phyloP scores from a whole-genome alignment of 2,329 filamentous ascomycete species.

The Botrytis hyacinthi region DNA sequence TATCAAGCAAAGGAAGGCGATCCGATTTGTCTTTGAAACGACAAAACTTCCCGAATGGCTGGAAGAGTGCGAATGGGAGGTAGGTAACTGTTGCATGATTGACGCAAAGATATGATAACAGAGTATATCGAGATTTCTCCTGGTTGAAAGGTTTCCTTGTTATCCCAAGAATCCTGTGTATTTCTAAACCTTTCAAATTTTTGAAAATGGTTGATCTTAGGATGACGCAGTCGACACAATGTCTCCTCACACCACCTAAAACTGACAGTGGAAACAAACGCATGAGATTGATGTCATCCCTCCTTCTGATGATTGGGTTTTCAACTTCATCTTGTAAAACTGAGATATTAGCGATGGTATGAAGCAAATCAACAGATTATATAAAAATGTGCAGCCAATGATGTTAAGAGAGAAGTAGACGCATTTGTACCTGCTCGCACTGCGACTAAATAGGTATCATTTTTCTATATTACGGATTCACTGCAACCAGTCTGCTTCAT shows the following conservation, averaged over 20 bases:
- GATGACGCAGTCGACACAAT: not conserved
- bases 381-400: not conserved
- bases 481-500: slow-evolving; percentile 1
- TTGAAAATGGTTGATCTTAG: too few relatives aligned
- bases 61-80: not conserved
- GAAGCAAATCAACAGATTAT: not conserved
- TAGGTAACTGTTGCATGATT: not conserved
- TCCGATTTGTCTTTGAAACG: not conserved
- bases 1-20: not conserved
- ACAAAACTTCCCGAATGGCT: not conserved
- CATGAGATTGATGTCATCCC: not conserved
- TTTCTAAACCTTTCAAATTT: not conserved
- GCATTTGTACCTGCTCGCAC: not conserved
- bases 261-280: not conserved
- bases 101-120: not conserved
- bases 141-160: not conserved
- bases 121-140: not conserved
- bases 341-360: not conserved
- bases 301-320: not conserved
- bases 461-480: slow-evolving; percentile 19
- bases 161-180: not conserved
- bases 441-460: slow-evolving; percentile 8
- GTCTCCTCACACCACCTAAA: not conserved
- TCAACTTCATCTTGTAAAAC: not conserved
- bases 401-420: not conserved